These are phyloP conservation scores for Protostelium mycophagum DNA, from an alignment of 78 protist species.

Conservation along the genomic window DNA sequence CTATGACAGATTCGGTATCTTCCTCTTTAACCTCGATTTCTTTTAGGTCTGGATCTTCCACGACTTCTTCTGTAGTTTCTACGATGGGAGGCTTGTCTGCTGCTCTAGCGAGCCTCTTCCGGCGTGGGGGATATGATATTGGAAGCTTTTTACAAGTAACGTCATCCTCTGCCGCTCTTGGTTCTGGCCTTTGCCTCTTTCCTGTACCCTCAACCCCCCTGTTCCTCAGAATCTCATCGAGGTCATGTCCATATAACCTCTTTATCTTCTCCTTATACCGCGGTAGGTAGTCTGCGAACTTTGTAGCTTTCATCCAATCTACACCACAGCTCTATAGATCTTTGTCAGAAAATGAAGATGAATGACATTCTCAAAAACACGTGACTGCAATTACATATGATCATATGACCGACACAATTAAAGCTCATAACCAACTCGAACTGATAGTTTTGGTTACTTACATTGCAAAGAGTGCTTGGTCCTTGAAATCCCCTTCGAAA, in stretches of 20 bases:
- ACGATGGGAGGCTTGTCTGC: too few relatives aligned
- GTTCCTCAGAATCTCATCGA: not conserved
- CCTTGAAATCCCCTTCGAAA: not conserved
- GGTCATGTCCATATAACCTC: not conserved
- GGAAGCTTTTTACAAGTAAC: not conserved
- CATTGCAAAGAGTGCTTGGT: not conserved
- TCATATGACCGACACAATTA: too few relatives aligned
- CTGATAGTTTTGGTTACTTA: not conserved
- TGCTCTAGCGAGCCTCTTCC: not conserved
- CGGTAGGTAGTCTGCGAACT: not conserved
- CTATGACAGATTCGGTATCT: not conserved
- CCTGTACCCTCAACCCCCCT: not conserved
- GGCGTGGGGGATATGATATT: not conserved
- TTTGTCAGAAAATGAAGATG: not conserved
- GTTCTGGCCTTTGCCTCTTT: not conserved
- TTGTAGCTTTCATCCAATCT: not conserved
- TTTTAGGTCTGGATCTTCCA: not conserved
- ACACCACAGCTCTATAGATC: not conserved
- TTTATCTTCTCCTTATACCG: not conserved
- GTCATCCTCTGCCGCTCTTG: not conserved
- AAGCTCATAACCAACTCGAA: too few relatives aligned
- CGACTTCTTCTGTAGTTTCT: too few relatives aligned
- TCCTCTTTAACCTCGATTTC: not conserved
- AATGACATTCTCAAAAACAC: not conserved
- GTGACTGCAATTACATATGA: too few relatives aligned